Conservation (phyloP, 169 alveolate species). For the Eimeria maxima region DNA sequence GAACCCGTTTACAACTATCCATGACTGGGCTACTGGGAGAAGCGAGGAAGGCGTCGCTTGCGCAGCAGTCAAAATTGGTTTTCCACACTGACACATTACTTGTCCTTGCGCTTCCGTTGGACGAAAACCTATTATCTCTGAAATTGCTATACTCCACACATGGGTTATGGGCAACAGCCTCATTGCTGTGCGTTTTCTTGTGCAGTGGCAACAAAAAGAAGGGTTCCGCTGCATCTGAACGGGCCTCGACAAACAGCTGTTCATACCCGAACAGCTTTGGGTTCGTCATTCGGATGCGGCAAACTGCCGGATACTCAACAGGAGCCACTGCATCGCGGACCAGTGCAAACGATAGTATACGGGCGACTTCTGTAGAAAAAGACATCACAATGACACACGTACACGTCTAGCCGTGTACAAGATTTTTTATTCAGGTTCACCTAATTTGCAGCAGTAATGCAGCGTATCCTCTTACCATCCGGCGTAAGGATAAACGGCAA, state of each 20-base stretch:
- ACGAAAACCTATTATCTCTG: background rate
- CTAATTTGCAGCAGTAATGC: background rate
- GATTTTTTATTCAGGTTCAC: background rate
- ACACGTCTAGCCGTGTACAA: background rate
- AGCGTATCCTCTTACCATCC: slow-evolving; percentile 64
- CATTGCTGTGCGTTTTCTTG: background rate
- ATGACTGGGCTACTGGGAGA: background rate
- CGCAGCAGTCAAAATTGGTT: background rate
- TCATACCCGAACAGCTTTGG: slow-evolving; percentile 77
- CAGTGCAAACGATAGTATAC: slow-evolving; percentile 76
- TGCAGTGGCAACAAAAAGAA: slow-evolving; percentile 60
- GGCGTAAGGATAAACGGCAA: slow-evolving; percentile 78
- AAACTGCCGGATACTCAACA: background rate
- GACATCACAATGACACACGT: background rate
- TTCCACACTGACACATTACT: background rate
- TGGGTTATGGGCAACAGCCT: background rate
- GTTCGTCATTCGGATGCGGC: slow-evolving; percentile 81
- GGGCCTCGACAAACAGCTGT: slow-evolving; percentile 76
- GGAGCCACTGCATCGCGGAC: slow-evolving; percentile 45
- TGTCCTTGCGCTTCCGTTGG: background rate
- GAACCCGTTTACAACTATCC: background rate
- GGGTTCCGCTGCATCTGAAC: slow-evolving; percentile 78
- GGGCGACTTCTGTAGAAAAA: slow-evolving; percentile 78
- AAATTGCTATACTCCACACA: background rate
- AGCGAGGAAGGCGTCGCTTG: background rate